These are phyloP conservation scores for Sugiyamaella grinbergsii DNA, from an alignment of 1,139 yeast species.

Conservation along the genomic window DNA sequence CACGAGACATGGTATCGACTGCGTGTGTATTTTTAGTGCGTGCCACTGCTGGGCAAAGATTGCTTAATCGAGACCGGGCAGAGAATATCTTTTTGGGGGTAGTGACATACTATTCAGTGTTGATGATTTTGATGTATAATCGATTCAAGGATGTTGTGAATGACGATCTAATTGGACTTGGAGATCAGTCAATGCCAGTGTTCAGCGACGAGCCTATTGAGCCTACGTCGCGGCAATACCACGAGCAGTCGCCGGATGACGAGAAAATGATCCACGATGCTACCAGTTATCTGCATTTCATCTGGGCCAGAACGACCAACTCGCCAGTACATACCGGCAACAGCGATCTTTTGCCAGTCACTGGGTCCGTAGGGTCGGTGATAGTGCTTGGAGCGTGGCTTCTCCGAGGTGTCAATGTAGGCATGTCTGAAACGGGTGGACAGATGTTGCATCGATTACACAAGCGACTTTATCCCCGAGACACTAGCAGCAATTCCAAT, in stretches of 20 bases:
- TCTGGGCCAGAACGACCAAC: conserved; percentile 26
- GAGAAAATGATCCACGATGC: conserved; percentile 29
- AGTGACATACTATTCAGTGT: conserved; percentile 35
- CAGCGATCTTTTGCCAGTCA: conserved; percentile 6
- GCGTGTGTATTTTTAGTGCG: conserved; percentile 36
- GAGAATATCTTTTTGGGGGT: conserved; percentile 34
- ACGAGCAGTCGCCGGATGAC: conserved; percentile 8
- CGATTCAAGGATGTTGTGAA: conserved; percentile 20
- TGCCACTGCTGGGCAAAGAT: conserved; percentile 32
- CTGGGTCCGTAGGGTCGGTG: conserved; percentile 19
- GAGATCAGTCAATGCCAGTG: neutral
- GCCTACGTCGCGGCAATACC: neutral
- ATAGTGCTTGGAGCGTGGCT: conserved; percentile 29
- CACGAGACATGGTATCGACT: conserved; percentile 34
- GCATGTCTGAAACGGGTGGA: conserved; percentile 29
- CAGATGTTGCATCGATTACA: conserved; percentile 27
- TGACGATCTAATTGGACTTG: conserved; percentile 6
- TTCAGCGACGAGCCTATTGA: too few relatives aligned
- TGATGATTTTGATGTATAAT: conserved; percentile 38
- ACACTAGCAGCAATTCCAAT: neutral
- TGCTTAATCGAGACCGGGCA: conserved; percentile 27
- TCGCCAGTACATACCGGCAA: conserved; percentile 10
- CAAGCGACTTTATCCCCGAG: conserved; percentile 23
- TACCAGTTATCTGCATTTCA: conserved; percentile 28
- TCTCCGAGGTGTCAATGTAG: conserved; percentile 28